Conservation (phyloP, 1,139 yeast species). For the Saccharomyces hybrid region DNA sequence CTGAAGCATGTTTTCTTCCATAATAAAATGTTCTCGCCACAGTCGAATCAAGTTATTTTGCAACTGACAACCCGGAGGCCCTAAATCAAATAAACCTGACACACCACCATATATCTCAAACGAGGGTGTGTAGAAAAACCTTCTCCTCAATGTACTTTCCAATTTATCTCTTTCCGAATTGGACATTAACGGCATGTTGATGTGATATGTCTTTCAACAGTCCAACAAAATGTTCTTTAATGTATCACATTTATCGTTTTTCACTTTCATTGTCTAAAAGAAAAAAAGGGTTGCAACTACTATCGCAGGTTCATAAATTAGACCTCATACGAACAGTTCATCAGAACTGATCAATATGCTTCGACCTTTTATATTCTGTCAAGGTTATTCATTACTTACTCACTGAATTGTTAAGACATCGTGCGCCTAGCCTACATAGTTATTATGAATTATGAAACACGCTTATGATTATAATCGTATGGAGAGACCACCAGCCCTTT, state of each 20-base stretch:
- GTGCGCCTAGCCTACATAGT: not conserved
- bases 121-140: slow-evolving; percentile 96
- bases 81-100: slow-evolving; percentile 94
- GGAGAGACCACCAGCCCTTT: slow-evolving; percentile 89
- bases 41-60: slow-evolving; percentile 90
- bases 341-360: not conserved
- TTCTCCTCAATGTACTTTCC: slow-evolving; percentile 85
- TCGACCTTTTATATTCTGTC: not conserved
- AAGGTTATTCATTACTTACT: not conserved
- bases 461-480: slow-evolving; percentile 28
- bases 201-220: not conserved
- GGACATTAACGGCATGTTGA: not conserved
- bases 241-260: not conserved
- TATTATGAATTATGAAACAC: slow-evolving; percentile 9
- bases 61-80: slow-evolving; percentile 98
- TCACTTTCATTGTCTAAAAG: not conserved
- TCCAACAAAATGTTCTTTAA: not conserved
- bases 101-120: slow-evolving; percentile 98
- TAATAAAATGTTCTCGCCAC: slow-evolving; percentile 96
- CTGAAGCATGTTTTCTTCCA: slow-evolving; percentile 98
- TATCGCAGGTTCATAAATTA: not conserved
- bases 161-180: slow-evolving; percentile 71
- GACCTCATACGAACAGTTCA: not conserved
- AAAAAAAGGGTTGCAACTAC: not conserved
- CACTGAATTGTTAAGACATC: not conserved